Percentiles rank a stretch among this genome's conserved stretches.
Evolutionary conservation across 2,329 filamentous ascomycete species (phyloP).

Genomic region (Aphanocladium album): DNA sequence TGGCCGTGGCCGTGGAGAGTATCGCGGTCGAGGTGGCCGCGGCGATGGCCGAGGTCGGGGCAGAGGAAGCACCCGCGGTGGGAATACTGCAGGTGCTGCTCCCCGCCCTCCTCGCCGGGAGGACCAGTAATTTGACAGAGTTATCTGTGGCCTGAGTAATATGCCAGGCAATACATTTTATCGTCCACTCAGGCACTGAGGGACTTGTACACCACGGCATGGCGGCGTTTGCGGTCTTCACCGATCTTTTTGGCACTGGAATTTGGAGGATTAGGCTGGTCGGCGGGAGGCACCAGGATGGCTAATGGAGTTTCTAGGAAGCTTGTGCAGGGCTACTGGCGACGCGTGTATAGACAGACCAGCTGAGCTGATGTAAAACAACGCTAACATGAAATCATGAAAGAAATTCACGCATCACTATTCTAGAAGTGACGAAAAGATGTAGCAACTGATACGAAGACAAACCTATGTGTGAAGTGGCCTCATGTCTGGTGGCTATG

Average conservation of each 20-base stretch:
- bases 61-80: constrained; percentile 32
- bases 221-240: constrained; percentile 30
- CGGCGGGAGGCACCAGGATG: background rate
- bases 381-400: background rate
- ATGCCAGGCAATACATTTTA: constrained; percentile 25
- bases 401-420: background rate
- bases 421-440: background rate
- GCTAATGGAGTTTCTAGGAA: background rate
- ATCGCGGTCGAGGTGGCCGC: constrained; percentile 47
- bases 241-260: constrained; percentile 9
- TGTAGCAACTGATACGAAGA: background rate
- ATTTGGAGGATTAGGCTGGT: constrained; percentile 1
- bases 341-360: constrained; percentile 2
- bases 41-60: constrained; percentile 43
- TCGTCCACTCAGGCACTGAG: constrained; percentile 25
- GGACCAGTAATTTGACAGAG: constrained; percentile 31
- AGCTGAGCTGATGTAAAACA: background rate
- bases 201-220: constrained; percentile 37
- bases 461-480: background rate
- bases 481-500: too few relatives aligned
- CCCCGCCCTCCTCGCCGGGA: constrained; percentile 33
- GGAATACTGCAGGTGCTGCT: constrained; percentile 25
- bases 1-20: constrained; percentile 43
- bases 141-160: constrained; percentile 21
- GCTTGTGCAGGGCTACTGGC: background rate